A percentile compares a stretch with the other conserved stretches of the same genome.
These are phyloP conservation scores for Wallacemonas sp. DNA, from an alignment of 208 protist species.

Conservation along the genomic window DNA sequence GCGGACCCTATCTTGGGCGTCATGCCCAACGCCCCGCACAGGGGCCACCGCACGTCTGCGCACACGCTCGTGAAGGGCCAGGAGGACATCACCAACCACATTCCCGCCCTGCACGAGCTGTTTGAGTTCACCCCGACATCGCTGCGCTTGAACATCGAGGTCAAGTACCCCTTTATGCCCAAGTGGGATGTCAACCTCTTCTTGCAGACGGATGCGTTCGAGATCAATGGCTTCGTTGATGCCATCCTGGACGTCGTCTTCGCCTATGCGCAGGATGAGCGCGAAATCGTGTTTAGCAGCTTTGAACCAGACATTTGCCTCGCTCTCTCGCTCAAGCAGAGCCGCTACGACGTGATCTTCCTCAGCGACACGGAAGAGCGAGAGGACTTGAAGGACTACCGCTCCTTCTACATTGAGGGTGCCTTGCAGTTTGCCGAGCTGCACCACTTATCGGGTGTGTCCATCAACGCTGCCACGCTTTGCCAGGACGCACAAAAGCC, in stretches of 20 bases:
- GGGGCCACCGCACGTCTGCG: slow-evolving; percentile 3
- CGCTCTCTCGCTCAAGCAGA: slow-evolving; percentile 70
- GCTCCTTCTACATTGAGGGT: slow-evolving; percentile 65
- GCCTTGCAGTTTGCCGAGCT: slow-evolving; percentile 72
- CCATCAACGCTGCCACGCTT: slow-evolving; percentile 62
- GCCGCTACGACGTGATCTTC: slow-evolving; percentile 82
- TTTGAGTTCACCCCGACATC: slow-evolving; percentile 55
- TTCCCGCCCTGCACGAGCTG: slow-evolving; percentile 64
- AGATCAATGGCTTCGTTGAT: slow-evolving; percentile 82
- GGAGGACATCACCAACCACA: slow-evolving; percentile 69
- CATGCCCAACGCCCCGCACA: neutral
- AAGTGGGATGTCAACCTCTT: slow-evolving; percentile 70
- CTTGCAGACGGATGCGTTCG: slow-evolving; percentile 72
- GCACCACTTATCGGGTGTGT: slow-evolving; percentile 71
- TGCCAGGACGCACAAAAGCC: slow-evolving; percentile 22
- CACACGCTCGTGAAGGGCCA: slow-evolving; percentile 43
- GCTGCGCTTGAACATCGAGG: slow-evolving; percentile 71
- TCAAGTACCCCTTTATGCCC: slow-evolving; percentile 81
- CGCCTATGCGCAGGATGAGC: slow-evolving; percentile 41
- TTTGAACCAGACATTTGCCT: slow-evolving; percentile 82
- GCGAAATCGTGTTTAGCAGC: slow-evolving; percentile 79
- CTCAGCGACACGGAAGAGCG: slow-evolving; percentile 66
- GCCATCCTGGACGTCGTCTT: slow-evolving; percentile 69
- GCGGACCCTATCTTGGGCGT: neutral
- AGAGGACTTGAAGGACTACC: slow-evolving; percentile 82